Base-by-base conservation (phyloP, 352 stramenopile species). In the Globisporangium ultimum region DNA sequence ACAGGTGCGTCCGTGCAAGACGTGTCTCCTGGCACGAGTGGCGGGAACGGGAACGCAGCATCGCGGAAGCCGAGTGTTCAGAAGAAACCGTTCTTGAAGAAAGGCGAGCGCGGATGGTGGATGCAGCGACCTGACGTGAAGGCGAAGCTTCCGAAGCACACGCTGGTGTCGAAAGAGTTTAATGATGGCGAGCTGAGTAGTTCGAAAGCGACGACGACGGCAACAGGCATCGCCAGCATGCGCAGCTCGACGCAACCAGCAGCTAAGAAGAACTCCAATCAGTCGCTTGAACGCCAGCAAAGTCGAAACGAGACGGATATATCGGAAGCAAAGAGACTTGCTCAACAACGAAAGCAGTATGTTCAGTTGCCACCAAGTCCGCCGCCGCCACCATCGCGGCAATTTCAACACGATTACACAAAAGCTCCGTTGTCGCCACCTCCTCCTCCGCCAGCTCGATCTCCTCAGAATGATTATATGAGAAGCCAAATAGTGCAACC, bases 91-190 rank as follows among this genome's bases (percentile, higher is more conserved):
- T 95, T 91, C 53, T 61, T 95, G 6, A 85, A 80, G 48, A 90
- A 74, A 77, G 81, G 83, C 22, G 66, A 84, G 20, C 79, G 85
- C n/a, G 85, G 85, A 0, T 95, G 85, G 85, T 95, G 85, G 85
- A 95, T 91, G 80, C 61, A 77, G 61, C 75, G 68, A 0, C 77
- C 80, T 11, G 71, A 68, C 15, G 71, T 72, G 22, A 75, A 80
- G 58, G 60, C 67, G 24, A 87, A 85, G 55, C 67, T 89, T 54
- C 62, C 71, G 17, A 86, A 81, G 50, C 80, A 91, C 60, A 76
- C 66, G 15, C 78, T 93, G 21, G 60, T 46, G 36, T 91, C 83
- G 10, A 85, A 73, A 34, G 70, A 70, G 17, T 43, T 74, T 12
- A 67, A 84, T 11, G 54, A 65, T 15, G 18, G 32, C 17, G 58